Evolutionary conservation across 2,329 filamentous ascomycete genomes (phyloP), one percentile per base, ranked within the genome.

Genomic region (Colletotrichum cuscutae): DNA sequence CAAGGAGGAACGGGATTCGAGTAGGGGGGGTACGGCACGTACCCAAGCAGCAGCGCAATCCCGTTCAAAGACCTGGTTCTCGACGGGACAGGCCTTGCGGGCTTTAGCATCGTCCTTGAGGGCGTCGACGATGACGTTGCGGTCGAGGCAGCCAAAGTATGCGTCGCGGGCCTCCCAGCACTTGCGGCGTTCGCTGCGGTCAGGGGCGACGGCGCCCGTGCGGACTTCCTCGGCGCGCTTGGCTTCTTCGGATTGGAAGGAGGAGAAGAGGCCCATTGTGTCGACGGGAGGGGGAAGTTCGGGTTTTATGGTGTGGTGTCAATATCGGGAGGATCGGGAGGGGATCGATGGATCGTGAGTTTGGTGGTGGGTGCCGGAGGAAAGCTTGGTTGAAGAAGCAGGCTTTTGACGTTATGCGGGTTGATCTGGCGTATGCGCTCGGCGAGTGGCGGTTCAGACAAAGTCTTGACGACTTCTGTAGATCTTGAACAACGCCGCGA

Each of bases 21-120:
- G 15, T 3, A 28, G 2, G 32, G 61, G 61, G 52, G 30, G 57
- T 32, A 37, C 3, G 59, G 89, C 92, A 77, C 84, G 13, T 42
- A 97, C 97, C 97, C 97, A 99, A 80, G 95, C 95, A 72, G 87
- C 89, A 22, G 95, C 95, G 82, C 97, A 99, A 80, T 96, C 94
- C 77, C 89, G 88, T 84, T 97, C 95, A 79, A 98, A 97, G 71
- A 87, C 89, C 35, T 78, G 80, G 28, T 79, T 79, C 80, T 87
- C 80, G 54, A 75, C 70, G 28, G 81, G 80, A 74, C 87, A 89
- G 49, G 82, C 81, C 66, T 79, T 81, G 7, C 77, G 78, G 1
- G 82, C 80, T n/a, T 80, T 78, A 74, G 82, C 81, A 42, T 84
- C 83, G 64, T 86, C 82, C 77, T 85, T 84, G 75, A 82, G 77